These are phyloP conservation scores for Penicillium vulpinum DNA, from an alignment of 2,329 filamentous ascomycete species.

Conservation along the genomic window DNA sequence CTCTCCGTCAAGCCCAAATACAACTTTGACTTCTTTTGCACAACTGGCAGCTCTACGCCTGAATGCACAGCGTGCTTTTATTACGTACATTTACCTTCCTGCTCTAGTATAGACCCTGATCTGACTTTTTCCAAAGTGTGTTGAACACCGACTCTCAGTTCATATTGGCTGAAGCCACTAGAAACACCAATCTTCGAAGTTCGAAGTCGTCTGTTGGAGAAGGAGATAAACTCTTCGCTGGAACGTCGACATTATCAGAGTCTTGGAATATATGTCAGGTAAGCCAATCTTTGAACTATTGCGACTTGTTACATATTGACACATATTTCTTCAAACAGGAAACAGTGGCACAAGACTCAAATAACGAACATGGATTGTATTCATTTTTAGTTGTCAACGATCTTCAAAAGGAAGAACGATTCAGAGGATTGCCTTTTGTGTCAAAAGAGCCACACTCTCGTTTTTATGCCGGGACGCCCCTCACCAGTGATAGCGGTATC, in stretches of 20 bases:
- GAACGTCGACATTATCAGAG: slow-evolving; percentile 6
- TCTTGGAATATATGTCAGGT: slow-evolving; percentile 16
- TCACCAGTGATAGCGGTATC: slow-evolving; percentile 43
- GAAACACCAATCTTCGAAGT: slow-evolving; percentile 6
- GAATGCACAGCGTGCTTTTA: slow-evolving; percentile 14
- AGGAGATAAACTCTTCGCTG: background rate
- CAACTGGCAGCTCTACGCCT: slow-evolving; percentile 16
- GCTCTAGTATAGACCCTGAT: background rate
- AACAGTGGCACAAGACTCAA: background rate
- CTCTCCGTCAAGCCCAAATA: slow-evolving; percentile 8
- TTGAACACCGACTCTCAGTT: slow-evolving; percentile 17
- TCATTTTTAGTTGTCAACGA: slow-evolving; percentile 34
- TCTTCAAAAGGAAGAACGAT: slow-evolving; percentile 36
- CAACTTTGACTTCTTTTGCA: slow-evolving; percentile 18
- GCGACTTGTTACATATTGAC: background rate
- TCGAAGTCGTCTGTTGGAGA: background rate
- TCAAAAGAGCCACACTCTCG: slow-evolving; percentile 32
- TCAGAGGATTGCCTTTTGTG: slow-evolving; percentile 36
- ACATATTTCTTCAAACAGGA: background rate
- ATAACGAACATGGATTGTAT: background rate
- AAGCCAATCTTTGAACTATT: background rate
- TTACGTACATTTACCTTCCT: slow-evolving; percentile 11
- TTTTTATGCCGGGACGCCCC: slow-evolving; percentile 61
- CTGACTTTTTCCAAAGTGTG: slow-evolving; percentile 7
- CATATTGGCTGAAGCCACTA: slow-evolving; percentile 19